Evolutionary conservation across 2,329 filamentous ascomycete genomes (phyloP).

Genomic region (Trichophyton rubrum): DNA sequence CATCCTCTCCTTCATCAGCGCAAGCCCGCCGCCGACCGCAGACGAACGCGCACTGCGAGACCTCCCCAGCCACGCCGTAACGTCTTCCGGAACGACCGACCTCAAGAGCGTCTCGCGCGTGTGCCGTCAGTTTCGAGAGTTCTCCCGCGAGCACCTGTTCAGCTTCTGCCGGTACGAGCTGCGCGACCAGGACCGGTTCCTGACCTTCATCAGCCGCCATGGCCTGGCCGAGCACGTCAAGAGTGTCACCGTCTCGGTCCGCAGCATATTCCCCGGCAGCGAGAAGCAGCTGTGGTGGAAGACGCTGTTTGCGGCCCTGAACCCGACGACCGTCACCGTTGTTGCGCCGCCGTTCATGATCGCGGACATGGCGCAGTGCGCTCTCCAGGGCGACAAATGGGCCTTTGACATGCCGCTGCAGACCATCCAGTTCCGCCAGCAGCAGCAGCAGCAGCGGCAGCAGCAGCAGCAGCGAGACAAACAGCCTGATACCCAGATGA

Average conservation of each 20-base stretch:
- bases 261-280: slow-evolving; percentile 29
- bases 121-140: slow-evolving; percentile 41
- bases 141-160: slow-evolving; percentile 47
- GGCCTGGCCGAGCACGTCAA: slow-evolving; percentile 30
- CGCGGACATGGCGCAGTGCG: slow-evolving; percentile 47
- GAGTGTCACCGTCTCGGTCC: slow-evolving; percentile 37
- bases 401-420: slow-evolving; percentile 53
- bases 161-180: slow-evolving; percentile 37
- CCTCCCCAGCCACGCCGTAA: slow-evolving; percentile 37
- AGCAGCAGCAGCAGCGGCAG: no score
- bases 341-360: slow-evolving; percentile 52
- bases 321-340: slow-evolving; percentile 44
- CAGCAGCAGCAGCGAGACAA: neutral
- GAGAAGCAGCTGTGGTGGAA: slow-evolving; percentile 40
- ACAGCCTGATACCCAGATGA: neutral
- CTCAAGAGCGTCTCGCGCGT: slow-evolving; percentile 48
- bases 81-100: slow-evolving; percentile 23
- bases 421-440: slow-evolving; percentile 38
- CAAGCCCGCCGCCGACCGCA: slow-evolving; percentile 35
- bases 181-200: slow-evolving; percentile 23
- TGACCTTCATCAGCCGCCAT: slow-evolving; percentile 27
- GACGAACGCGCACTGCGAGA: slow-evolving; percentile 32
- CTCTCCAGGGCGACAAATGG: slow-evolving; percentile 49
- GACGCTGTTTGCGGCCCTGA: slow-evolving; percentile 41
- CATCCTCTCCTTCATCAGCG: slow-evolving; percentile 45